phyloP scores from a whole-genome alignment of 2,329 filamentous ascomycete species.

The Anisogramma anomala region DNA sequence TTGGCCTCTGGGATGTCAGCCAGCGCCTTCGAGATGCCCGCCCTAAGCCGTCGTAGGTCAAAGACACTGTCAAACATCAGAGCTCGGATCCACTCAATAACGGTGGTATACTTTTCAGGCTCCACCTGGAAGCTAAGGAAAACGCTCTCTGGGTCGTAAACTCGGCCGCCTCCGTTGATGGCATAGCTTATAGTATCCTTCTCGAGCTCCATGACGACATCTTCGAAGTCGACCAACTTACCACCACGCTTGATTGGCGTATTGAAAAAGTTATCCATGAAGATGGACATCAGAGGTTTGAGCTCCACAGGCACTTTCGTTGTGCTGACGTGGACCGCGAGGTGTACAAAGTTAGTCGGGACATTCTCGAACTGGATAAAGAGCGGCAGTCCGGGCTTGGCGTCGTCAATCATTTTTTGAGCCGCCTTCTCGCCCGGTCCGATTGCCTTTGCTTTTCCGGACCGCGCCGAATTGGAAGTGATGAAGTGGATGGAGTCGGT shows the following conservation, averaged over 20 bases:
- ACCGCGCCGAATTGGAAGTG: constrained; percentile 70
- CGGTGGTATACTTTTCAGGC: constrained; percentile 70
- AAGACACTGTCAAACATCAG: constrained; percentile 86
- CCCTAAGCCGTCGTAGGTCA: constrained; percentile 54
- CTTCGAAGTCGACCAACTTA: constrained; percentile 71
- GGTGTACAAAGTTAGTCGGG: constrained; percentile 80
- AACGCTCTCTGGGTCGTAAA: constrained; percentile 73
- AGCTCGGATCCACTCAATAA: constrained; percentile 73
- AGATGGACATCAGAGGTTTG: constrained; percentile 74
- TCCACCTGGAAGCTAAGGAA: constrained; percentile 78
- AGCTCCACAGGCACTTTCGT: constrained; percentile 65
- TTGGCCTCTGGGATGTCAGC: constrained; percentile 89
- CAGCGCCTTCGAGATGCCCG: constrained; percentile 65
- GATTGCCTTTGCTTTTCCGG: constrained; percentile 62
- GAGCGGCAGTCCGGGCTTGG: constrained; percentile 52
- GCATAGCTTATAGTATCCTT: constrained; percentile 79
- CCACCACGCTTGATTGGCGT: constrained; percentile 72
- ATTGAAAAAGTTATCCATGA: constrained; percentile 88
- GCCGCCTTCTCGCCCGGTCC: constrained; percentile 57
- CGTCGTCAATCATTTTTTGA: constrained; percentile 64
- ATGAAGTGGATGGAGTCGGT: constrained; percentile 94
- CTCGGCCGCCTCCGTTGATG: constrained; percentile 53
- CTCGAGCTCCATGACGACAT: constrained; percentile 84
- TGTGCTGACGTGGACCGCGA: constrained; percentile 72
- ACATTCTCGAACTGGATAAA: constrained; percentile 98